Base-by-base conservation (phyloP, 2,329 filamentous ascomycete genomes). In the Alternaria solani region DNA sequence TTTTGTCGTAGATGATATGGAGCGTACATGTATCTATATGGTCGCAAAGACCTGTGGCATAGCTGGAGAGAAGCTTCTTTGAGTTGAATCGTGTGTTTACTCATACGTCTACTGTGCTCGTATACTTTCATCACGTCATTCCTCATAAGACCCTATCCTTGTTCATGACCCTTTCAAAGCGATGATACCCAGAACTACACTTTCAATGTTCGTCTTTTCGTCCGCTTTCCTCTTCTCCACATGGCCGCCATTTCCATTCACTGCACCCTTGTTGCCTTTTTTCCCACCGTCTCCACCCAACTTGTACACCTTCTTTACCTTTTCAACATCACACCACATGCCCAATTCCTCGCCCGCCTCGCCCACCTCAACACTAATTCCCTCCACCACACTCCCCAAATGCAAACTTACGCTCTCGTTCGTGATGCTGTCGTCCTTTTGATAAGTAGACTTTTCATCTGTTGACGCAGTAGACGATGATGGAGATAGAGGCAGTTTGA, bases 251-350 rank as follows among this genome's bases (percentile, higher is more conserved):
- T 16, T 34, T 49, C 65, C 71, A 47, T 70, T 65, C 16, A 56
- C 61, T 9, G 39, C 59, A 8, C 87, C 66, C 57, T 68, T 74
- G 55, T 64, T 69, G 18, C 56, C 67, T 54, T 64, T 68, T 49
- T 52, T 67, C 49, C 83, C 84, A 47, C 81, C 79, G n/a, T 87
- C 75, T 7, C 57, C 55, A 36, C 91, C 91, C 30, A 97, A 80
- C 77, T 96, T 96, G 80, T 97, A 97, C 64, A 92, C 88, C 80
- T 96, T 97, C 73, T 87, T 88, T 32, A 97, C 86, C 72, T 88
- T 90, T 23, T 82, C 76, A 69, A 90, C 76, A 59, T 78, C 70
- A 16, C 66, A 67, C 23, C 43, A 62, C 26, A n/a, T 16, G 74
- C 96, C 92, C 2, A 89, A 86, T 26, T 70, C 68, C 14, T 55